phyloP scores from a whole-genome alignment of 2,329 filamentous ascomycete species.

The Eutypa lata region DNA sequence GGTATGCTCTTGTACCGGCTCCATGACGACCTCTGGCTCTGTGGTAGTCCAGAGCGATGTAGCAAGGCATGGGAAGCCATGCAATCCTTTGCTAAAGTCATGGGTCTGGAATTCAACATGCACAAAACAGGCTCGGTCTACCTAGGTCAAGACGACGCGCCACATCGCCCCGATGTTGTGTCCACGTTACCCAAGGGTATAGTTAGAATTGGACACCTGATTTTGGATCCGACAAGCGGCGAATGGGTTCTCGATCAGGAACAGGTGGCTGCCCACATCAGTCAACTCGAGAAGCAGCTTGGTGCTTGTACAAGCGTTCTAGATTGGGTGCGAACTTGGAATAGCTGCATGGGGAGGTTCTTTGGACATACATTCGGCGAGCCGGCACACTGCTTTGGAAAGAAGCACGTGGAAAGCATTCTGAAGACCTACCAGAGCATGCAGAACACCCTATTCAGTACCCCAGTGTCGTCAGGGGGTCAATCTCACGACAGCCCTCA shows the following conservation, averaged over 20 bases:
- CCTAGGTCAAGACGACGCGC: constrained; percentile 20
- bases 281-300: constrained; percentile 54
- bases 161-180: constrained; percentile 14
- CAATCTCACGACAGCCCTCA: neutral
- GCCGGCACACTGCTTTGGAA: constrained; percentile 41
- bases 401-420: constrained; percentile 40
- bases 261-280: constrained; percentile 50
- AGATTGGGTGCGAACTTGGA: constrained; percentile 41
- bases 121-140: constrained; percentile 39
- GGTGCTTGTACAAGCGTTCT: constrained; percentile 44
- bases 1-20: constrained; percentile 42
- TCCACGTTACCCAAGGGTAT: constrained; percentile 45
- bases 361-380: constrained; percentile 45
- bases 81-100: constrained; percentile 36
- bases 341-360: constrained; percentile 43
- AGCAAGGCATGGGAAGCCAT: constrained; percentile 41
- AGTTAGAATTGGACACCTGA: constrained; percentile 55
- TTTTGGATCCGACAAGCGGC: constrained; percentile 42
- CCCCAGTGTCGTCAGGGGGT: neutral
- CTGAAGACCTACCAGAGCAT: constrained; percentile 39
- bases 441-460: constrained; percentile 36
- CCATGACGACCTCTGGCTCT: constrained; percentile 48
- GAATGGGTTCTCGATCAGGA: constrained; percentile 52
- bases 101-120: constrained; percentile 39
- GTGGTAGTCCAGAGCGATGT: constrained; percentile 37